Evolutionary conservation across 345 rosid species (phyloP), one percentile per base, ranked within the genome.

Genomic region (Clarkia xantiana): DNA sequence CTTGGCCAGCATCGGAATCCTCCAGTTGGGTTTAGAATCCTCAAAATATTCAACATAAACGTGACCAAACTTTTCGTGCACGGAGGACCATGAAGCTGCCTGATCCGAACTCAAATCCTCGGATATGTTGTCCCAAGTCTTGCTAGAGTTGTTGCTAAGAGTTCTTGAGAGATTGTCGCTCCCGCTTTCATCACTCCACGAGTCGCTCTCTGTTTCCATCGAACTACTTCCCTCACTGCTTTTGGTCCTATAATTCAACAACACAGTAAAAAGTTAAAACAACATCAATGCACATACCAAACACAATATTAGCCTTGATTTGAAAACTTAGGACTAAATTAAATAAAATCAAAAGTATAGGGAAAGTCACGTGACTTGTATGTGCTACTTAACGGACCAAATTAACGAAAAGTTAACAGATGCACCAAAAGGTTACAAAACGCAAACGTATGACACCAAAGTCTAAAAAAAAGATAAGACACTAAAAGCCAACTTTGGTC

Each of bases 1-100:
- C 93, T 80, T 83, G 9, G 68, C 60, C 45, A 48, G 50, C 47
- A 86, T 73, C 18, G 93, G 95, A 60, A 73, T 63, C 49, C 93
- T 69, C 62, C 71, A 56, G 57, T 77, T 66, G 9, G 96, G 94
- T 49, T 74, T 62, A 56, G 64, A 59, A 15, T 55, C 61, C 74
- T 86, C 94, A n/a, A 80, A 69, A 71, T 69, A 73, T 46, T 78
- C 74, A 29, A 76, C 63, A 44, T 73, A 82, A 29, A 70, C 64
- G 67, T 45, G 53, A 9, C 96, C 89, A 47, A 80, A 66, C 67
- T 50, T 76, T 20, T 76, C 75, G 50, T 49, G 51, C 29, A 36
- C 40, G 14, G 54, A 44, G 14, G 54, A 44, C 42, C 63, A 67
- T 10, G 73, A 45, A 39, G 51, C 29, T 11, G 66, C 76, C 18